Percentiles rank a stretch among this genome's conserved stretches.
phyloP scores from a whole-genome alignment of 257 asterid species.

The Pogostemon cablin region DNA sequence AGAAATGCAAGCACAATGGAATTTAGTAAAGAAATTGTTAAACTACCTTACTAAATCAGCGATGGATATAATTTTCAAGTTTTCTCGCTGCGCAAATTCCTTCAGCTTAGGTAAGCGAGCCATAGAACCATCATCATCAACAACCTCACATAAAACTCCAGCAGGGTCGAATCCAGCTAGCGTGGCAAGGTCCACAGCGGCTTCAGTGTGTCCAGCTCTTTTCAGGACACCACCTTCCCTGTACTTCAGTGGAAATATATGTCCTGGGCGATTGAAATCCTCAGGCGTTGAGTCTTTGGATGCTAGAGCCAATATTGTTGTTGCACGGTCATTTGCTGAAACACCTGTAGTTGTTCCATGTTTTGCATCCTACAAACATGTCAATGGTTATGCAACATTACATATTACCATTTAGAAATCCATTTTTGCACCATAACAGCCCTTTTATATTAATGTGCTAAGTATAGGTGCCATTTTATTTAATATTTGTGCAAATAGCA shows the following conservation, averaged over 20 bases:
- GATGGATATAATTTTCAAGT: conserved; percentile 77
- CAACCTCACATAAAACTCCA: conserved; percentile 90
- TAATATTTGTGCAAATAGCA: not conserved
- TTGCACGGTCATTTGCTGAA: conserved; percentile 93
- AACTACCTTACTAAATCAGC: conserved; percentile 89
- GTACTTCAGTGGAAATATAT: conserved; percentile 92
- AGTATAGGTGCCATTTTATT: not conserved
- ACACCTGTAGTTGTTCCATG: conserved; percentile 95
- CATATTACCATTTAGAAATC: not conserved
- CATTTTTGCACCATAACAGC: conserved; percentile 5
- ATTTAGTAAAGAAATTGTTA: not conserved
- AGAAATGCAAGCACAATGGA: not conserved
- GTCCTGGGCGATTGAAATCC: conserved; percentile 98
- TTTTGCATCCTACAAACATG: conserved; percentile 76
- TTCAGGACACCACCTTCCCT: conserved; percentile 94
- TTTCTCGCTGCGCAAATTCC: conserved; percentile 64
- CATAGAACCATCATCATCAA: conserved; percentile 99
- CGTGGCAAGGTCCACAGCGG: conserved; percentile 85
- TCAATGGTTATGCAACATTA: conserved; percentile 22
- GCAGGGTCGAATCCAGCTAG: conserved; percentile 88
- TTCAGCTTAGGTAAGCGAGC: conserved; percentile 88
- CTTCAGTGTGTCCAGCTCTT: conserved; percentile 99
- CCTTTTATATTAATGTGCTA: not conserved
- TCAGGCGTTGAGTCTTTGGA: conserved; percentile 79
- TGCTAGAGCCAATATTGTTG: conserved; percentile 82